Base-by-base conservation (phyloP, 306 rosid species). In the Pyrus communis region DNA sequence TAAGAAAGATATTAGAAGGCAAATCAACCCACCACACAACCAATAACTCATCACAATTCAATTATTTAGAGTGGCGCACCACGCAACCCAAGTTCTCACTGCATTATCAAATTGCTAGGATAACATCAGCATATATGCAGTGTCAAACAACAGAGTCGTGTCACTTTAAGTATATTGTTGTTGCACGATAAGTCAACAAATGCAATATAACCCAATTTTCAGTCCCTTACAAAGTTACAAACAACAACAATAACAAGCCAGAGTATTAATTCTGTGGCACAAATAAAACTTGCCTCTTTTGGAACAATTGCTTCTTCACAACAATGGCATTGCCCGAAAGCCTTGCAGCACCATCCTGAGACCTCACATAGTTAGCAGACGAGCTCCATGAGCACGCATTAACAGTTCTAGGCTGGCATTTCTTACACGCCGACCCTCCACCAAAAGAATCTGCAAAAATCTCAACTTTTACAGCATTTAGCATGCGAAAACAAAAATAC, bases 381-480 rank as follows among this genome's bases (percentile, higher is more conserved):
- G 98, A 89, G 76, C 86, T 68, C 83, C 87, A 90, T 4, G 92
- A 81, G 75, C 45, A 70, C 43, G 46, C 74, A 76, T 68, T 70
- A 38, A 58, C 74, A 51, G 69, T 76, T 58, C 30, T 69, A 4
- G 81, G 52, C 38, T 60, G 80, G 75, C 88, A 85, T 83, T 85
- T 88, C 61, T 75, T 61, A 76, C 71, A 75, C 65, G 31, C 82
- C 52, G 73, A 35, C 13, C 78, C 76, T 79, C 77, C 85, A 23
- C 59, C 65, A 83, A 40, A 83, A 21, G 86, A 82, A 22, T 77
- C 89, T 88, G 88, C 63, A 78, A 65, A 76, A 83, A 73, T 57
- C 13, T 22, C 5, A 46, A 71, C 49, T 73, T 69, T 23, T 2
- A 45, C 30, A 66, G 30, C 68, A 40, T 67, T 70, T 72, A 33